Evolutionary conservation across 2,329 filamentous ascomycete genomes (phyloP), one percentile per base, ranked within the genome.

Genomic region (Trichoderma pleuroti): DNA sequence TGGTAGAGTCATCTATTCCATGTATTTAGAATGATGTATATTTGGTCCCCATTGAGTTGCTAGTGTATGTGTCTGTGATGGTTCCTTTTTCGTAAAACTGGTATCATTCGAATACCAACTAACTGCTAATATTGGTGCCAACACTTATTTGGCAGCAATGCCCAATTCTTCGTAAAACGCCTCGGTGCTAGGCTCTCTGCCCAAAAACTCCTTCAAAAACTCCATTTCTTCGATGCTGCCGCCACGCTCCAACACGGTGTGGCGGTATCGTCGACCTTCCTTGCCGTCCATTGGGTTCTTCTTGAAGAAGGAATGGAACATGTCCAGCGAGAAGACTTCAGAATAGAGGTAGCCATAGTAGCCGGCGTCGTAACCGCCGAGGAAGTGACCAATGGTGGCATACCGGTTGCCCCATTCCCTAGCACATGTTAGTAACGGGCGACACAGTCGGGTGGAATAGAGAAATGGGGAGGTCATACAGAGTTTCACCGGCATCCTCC

Each of bases 271-370:
- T 16, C 92, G 85, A 1, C 93, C 93, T 78, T 93, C 88, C 74
- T 86, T 87, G 36, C 85, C 86, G 78, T 94, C 88, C 92, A 95
- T 94, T 0, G 93, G 93, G 78, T 94, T 85, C 75, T 87, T 84
- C 83, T 91, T 90, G 83, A 96, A 96, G 60, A 92, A 90, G 0
- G 87, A 87, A 81, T 93, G 90, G 84, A 95, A 97, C 92, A 97
- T 95, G 80, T 97, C 93, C 30, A 91, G 87, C 26, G 90, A 92
- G 82, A 94, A 96, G 21, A 96, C 93, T 79, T 93, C 88, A 1
- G 91, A 93, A 73, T 88, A 91, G 39, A 91, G 82, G 77, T 91
- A 92, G 75, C 89, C 89, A 80, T 96, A 96, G 82, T 95, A 95
- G 56, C 92, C 92, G 34, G 93, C 92, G 79, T 95, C 93, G 77